These are phyloP conservation scores for Leccinum rimulosum DNA, from an alignment of 768 basidiomycete genomes.

Conservation along the genomic window DNA sequence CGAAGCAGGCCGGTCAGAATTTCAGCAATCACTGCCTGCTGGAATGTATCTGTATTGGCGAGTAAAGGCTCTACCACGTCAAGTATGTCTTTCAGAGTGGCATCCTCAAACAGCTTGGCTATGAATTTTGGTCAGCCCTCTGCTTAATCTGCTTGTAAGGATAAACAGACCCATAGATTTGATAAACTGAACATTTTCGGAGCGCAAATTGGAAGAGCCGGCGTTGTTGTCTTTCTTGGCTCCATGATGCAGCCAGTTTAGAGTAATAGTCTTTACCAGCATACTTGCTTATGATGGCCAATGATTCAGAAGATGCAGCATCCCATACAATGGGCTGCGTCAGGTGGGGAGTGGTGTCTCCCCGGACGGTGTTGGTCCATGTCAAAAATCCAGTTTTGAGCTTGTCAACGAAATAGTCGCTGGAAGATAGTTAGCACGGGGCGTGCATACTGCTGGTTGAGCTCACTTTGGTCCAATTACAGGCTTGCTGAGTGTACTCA, in stretches of 20 bases:
- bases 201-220: conserved; percentile 53
- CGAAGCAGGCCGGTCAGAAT: conserved; percentile 72
- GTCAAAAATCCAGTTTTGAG: conserved; percentile 73
- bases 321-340: conserved; percentile 52
- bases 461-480: conserved; percentile 37
- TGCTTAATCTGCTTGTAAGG: conserved; percentile 37
- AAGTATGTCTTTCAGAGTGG: conserved; percentile 51
- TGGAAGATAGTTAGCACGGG: conserved; percentile 18
- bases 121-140: conserved; percentile 27
- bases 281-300: conserved; percentile 50
- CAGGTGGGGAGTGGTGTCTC: conserved; percentile 43
- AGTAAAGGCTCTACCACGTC: conserved; percentile 59
- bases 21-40: conserved; percentile 80
- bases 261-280: conserved; percentile 56
- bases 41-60: conserved; percentile 71
- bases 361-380: conserved; percentile 66
- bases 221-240: conserved; percentile 71
- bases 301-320: conserved; percentile 42
- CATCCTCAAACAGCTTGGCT: conserved; percentile 69
- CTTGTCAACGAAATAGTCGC: conserved; percentile 66
- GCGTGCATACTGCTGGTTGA: background rate
- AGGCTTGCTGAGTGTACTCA: conserved; percentile 44
- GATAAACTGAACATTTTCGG: conserved; percentile 47
- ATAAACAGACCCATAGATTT: conserved; percentile 45
- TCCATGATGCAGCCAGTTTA: conserved; percentile 63